A percentile compares a stretch with the other conserved stretches of the same genome.
phyloP scores from a whole-genome alignment of 108 stramenopile genomes.

The Conticribra guillardii region DNA sequence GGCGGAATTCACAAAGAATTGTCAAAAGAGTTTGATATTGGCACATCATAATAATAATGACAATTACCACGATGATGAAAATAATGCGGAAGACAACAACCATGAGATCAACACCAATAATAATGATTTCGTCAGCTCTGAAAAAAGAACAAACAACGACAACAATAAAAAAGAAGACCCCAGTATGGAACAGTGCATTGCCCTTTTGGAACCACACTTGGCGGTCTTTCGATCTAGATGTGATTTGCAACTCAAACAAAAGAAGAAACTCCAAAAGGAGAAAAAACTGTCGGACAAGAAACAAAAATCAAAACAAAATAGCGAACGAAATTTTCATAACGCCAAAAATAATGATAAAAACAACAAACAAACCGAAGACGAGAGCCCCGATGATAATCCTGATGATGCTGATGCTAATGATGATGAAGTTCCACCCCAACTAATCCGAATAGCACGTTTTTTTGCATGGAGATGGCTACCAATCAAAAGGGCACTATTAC shows the following conservation, averaged over 20 bases:
- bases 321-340: too few relatives aligned
- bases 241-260: not conserved
- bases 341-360: too few relatives aligned
- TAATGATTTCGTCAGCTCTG: too few relatives aligned
- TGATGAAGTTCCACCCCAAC: slow-evolving; percentile 36
- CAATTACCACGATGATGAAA: too few relatives aligned
- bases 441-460: slow-evolving; percentile 32
- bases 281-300: not conserved
- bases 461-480: slow-evolving; percentile 32
- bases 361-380: not conserved
- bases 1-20: too few relatives aligned
- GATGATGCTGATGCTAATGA: not conserved
- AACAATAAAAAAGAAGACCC: not conserved
- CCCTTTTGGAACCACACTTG: not conserved
- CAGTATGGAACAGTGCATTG: not conserved
- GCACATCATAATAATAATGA: too few relatives aligned
- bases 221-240: not conserved
- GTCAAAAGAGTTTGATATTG: too few relatives aligned
- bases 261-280: not conserved
- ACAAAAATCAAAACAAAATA: not conserved
- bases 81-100: too few relatives aligned
- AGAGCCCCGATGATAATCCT: not conserved
- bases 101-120: too few relatives aligned
- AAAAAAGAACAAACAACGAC: not conserved
- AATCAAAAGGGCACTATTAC: slow-evolving; percentile 33